Evolutionary conservation across 1,139 yeast species (phyloP).

Genomic region (Diutina siamensis): DNA sequence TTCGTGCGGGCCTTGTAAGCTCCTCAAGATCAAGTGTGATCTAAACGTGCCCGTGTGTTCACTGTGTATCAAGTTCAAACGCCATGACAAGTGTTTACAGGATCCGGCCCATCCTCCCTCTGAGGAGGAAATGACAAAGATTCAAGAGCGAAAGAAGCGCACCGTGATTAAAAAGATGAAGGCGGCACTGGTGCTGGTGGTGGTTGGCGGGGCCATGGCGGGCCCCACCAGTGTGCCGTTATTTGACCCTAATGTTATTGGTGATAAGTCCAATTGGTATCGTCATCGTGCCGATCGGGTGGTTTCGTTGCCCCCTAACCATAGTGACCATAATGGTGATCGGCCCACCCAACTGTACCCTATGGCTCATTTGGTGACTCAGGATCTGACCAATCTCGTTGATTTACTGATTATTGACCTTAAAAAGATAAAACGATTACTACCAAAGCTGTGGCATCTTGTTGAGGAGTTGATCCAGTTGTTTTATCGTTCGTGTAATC

Average conservation of each 20-base stretch:
- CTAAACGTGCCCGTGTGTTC: slow-evolving; percentile 34
- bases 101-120: slow-evolving; percentile 40
- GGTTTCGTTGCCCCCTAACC: not conserved
- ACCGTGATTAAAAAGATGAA: slow-evolving; percentile 1
- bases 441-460: slow-evolving; percentile 2
- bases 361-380: not conserved
- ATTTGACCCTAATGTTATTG: slow-evolving; percentile 1
- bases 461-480: slow-evolving; percentile 1
- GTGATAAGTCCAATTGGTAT: not conserved
- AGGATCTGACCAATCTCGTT: not conserved
- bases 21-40: slow-evolving; percentile 43
- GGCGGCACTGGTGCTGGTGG: not conserved
- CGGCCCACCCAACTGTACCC: not conserved
- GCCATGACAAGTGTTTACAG: slow-evolving; percentile 25
- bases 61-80: slow-evolving; percentile 32
- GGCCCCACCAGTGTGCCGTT: not conserved
- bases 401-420: slow-evolving; percentile 4
- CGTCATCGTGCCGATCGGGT: too few species aligned
- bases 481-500: not conserved
- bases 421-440: slow-evolving; percentile 1
- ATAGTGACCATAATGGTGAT: too few species aligned
- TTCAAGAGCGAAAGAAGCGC: slow-evolving; percentile 5
- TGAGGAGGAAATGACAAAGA: slow-evolving; percentile 12
- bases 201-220: not conserved
- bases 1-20: slow-evolving; percentile 47